phyloP scores from a whole-genome alignment of 2,329 filamentous ascomycete genomes.

The Aspergillus eucalypticola region DNA sequence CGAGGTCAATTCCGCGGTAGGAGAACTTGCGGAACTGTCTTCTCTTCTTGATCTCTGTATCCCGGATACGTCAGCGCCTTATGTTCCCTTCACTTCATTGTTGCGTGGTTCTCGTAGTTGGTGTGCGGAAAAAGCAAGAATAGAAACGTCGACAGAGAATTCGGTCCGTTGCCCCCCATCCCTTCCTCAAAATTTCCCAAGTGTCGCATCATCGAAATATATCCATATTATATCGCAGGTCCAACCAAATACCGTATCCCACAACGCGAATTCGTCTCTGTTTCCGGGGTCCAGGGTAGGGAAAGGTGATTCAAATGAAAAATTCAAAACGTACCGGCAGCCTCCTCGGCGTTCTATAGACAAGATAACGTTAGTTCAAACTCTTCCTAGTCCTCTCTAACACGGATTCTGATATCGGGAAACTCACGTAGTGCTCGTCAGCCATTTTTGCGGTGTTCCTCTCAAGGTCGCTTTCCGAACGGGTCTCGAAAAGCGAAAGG shows the following conservation, averaged over 20 bases:
- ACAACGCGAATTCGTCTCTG: background rate
- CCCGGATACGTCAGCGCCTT: slow-evolving; percentile 35
- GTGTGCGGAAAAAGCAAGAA: background rate
- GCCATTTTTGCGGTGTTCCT: slow-evolving; percentile 69
- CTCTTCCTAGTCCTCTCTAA: background rate
- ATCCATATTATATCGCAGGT: slow-evolving; percentile 13
- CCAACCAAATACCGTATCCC: slow-evolving; percentile 7
- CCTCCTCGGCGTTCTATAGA: slow-evolving; percentile 88
- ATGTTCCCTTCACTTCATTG: slow-evolving; percentile 16
- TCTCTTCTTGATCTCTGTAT: slow-evolving; percentile 94
- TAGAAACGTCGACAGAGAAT: background rate
- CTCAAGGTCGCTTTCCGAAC: slow-evolving; percentile 47
- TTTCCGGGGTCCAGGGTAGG: slow-evolving; percentile 10
- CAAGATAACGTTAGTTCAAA: slow-evolving; percentile 40
- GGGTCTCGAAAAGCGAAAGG: slow-evolving; percentile 49
- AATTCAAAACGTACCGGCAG: slow-evolving; percentile 65
- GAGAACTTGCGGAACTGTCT: slow-evolving; percentile 99
- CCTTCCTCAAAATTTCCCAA: background rate
- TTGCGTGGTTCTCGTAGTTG: slow-evolving; percentile 15
- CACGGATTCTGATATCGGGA: background rate
- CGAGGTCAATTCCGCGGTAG: slow-evolving; percentile 98
- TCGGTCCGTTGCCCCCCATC: slow-evolving; percentile 4
- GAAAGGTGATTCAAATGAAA: slow-evolving; percentile 15
- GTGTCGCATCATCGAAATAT: slow-evolving; percentile 13
- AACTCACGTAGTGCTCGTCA: slow-evolving; percentile 83